Evolutionary conservation across 2,329 filamentous ascomycete species (phyloP).

Genomic region (Leptographium radiaticola): DNA sequence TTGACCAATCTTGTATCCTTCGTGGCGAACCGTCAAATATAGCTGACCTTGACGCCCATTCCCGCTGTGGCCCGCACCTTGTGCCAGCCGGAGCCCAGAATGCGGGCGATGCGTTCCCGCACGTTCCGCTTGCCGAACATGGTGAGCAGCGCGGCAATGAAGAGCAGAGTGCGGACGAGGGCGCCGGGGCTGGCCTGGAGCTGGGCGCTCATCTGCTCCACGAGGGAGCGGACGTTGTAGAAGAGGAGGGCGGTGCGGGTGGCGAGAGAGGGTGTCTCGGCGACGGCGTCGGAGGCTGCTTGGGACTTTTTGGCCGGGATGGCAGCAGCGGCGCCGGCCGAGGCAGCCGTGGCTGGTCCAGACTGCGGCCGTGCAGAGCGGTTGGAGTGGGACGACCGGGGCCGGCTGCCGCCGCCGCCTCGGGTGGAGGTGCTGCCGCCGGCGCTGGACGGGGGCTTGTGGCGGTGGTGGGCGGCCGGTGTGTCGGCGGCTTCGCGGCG

Average conservation of each 20-base stretch:
- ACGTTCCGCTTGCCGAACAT: constrained; percentile 64
- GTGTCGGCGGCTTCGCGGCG: constrained; percentile 33
- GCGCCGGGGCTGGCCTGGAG: constrained; percentile 44
- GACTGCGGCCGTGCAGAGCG: constrained; percentile 1
- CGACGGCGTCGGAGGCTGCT: constrained; percentile 16
- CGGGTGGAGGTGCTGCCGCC: constrained; percentile 13
- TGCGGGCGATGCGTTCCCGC: constrained; percentile 57
- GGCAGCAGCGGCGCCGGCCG: not conserved
- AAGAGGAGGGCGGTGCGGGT: constrained; percentile 40
- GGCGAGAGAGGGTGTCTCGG: constrained; percentile 24
- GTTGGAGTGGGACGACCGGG: constrained; percentile 17
- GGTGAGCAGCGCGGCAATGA: constrained; percentile 64
- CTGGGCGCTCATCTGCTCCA: constrained; percentile 36
- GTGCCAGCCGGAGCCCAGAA: constrained; percentile 59
- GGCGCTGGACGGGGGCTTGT: constrained; percentile 31
- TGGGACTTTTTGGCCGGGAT: constrained; percentile 6
- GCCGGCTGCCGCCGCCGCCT: constrained; percentile 14
- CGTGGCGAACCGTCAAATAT: constrained; percentile 48
- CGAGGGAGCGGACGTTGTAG: constrained; percentile 33
- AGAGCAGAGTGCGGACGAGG: constrained; percentile 55
- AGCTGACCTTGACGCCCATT: constrained; percentile 96
- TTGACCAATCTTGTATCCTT: not conserved
- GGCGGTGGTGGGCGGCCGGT: constrained; percentile 34
- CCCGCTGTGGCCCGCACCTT: constrained; percentile 77
- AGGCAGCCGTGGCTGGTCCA: not conserved